Evolutionary conservation across 495 filamentous ascomycete genomes (phyloP), one percentile per base, ranked within the genome.

Genomic region (Aspergillus bertholletiae): DNA sequence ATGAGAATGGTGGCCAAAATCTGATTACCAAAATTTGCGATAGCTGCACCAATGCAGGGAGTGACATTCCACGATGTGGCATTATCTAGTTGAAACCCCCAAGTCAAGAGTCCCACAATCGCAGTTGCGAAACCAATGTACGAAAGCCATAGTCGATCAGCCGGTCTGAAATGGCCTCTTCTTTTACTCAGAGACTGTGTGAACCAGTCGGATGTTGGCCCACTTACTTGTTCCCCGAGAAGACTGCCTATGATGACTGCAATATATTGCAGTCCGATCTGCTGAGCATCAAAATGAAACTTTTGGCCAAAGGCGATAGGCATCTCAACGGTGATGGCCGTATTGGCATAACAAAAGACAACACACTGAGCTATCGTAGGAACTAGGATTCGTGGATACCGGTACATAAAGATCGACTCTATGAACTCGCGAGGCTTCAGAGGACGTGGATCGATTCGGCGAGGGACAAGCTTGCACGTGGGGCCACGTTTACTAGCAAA

Each of bases 181-280:
- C 24, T 54, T 15, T 56, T 51, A 4, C 51, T 50, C 3, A 61
- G n/a, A 9, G 49, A 35, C 8, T 46, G 45, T 22, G 72, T 15
- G 27, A 65, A 66, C 59, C 59, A 63, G 37, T 74, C 71, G 0
- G 63, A 72, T 35, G 64, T 54, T 7, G 60, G 67, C 0, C 69
- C 71, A 45, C 67, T 67, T 7, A 68, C 34, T 43, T 72, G 71
- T 40, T 74, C 69, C 12, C 69, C 69, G 11, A 72, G 54, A 0
- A 71, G 57, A 21, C 61, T 68, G 7, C 71, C 69, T 37, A 74
- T 67, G 44, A 72, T 67, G 40, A 71, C 61, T 2, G 65, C 63
- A n/a, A 74, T 59, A 17, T 68, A 74, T 24, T 72, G 66, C 28
- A 74, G 44, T 4, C 69, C 69, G 13, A 68, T 69, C 32, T 74